phyloP scores from a whole-genome alignment of 2,329 filamentous ascomycete genomes.

The Sarocladium oryzae region DNA sequence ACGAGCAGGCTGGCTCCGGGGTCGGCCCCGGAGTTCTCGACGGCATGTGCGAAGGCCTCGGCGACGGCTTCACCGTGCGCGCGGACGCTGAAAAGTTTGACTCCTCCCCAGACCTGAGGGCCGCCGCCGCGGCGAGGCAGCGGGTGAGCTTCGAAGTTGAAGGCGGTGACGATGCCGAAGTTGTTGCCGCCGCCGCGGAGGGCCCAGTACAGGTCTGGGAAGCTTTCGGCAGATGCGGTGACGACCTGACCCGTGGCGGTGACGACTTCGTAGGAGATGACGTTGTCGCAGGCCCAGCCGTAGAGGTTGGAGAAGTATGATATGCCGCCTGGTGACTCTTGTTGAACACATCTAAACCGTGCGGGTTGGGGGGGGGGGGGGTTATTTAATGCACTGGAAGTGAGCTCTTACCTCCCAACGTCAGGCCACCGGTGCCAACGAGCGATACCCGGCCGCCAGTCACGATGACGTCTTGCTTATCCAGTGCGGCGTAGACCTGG shows the following conservation, averaged over 20 bases:
- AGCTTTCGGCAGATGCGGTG: conserved; percentile 27
- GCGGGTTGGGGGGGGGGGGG: no score
- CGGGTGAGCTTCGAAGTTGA: no score
- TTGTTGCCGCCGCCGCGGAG: conserved; percentile 39
- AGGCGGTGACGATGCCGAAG: conserved; percentile 30
- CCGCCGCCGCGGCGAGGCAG: background rate
- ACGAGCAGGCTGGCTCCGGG: no score
- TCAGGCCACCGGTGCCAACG: conserved; percentile 37
- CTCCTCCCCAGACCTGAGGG: conserved; percentile 22
- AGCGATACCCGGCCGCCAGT: conserved; percentile 32
- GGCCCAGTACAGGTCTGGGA: conserved; percentile 36
- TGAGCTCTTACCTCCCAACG: conserved; percentile 40
- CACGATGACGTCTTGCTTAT: conserved; percentile 28
- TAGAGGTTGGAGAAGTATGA: conserved; percentile 22
- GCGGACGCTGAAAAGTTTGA: no score
- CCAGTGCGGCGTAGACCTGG: conserved; percentile 33
- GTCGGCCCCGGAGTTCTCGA: no score
- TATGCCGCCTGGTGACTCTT: no score
- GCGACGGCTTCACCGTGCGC: no score
- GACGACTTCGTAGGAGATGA: conserved; percentile 34
- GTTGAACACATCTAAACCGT: no score
- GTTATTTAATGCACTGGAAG: no score
- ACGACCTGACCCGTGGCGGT: conserved; percentile 33
- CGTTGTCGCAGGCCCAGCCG: conserved; percentile 37
- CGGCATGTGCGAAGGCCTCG: no score